Evolutionary conservation across 768 basidiomycete genomes (phyloP), one percentile per base, ranked within the genome.

Genomic region (Tricholoma terreum): DNA sequence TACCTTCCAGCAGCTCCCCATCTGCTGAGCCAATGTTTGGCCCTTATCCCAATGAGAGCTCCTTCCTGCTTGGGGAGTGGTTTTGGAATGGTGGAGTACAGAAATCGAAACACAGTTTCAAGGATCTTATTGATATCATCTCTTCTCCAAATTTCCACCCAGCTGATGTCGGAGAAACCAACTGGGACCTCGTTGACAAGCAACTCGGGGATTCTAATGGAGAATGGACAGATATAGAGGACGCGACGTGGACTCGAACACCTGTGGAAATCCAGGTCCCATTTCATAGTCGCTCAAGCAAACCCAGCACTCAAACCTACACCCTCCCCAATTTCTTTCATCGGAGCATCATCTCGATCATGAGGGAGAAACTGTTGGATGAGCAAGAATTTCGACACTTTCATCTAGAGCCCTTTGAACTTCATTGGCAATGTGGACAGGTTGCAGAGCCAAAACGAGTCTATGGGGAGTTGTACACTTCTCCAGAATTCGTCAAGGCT

Each of bases 291-390:
- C 59, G 9, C 73, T 72, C 33, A 19, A 36, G 10, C n/a, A 50
- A 19, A n/a, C 56, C 62, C 1, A 58, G 58, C 0, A 51, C 49
- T 5, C 42, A 48, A 17, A n/a, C 12, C 6, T 52, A 50, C 2
- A 22, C 31, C 27, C 33, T 50, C n/a, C 42, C 27, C 12, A 24
- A 52, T 30, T 35, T 76, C 10, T 63, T 56, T 24, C 55, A 68
- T 34, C 63, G 70, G 0, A 50, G 46, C 4, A 51, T 60, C 1
- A 56, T 64, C 1, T 49, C 69, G 6, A 50, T 50, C 22, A 3
- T 50, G 6, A 24, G 15, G 15, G 49, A 50, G 27, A 17, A 27
- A 2, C 19, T 48, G 45, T 17, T 27, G 21, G 11, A 27, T 48
- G 21, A 6, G 12, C 21, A 5, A 43, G 21, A 30, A 22, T 27